Percentiles rank a stretch among this genome's conserved stretches.
phyloP scores from a whole-genome alignment of 2,329 filamentous ascomycete species.

The Xylaria sp. region DNA sequence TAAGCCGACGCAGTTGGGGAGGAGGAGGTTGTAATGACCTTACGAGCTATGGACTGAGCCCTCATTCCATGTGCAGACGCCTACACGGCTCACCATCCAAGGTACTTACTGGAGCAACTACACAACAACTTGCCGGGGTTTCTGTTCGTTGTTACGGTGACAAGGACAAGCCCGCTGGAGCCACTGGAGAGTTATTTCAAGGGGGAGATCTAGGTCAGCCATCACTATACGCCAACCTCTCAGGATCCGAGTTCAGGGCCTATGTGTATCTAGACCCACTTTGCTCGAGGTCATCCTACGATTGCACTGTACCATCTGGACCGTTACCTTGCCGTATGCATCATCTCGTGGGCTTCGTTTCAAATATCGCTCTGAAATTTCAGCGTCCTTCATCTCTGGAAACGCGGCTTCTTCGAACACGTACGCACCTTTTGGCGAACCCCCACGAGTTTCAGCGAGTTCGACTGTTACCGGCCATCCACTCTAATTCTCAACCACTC shows the following conservation, averaged over 20 bases:
- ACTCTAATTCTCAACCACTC: constrained; percentile 23
- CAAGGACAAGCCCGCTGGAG: constrained; percentile 26
- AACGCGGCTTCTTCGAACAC: constrained; percentile 20
- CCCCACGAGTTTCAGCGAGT: constrained; percentile 24
- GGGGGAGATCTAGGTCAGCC: constrained; percentile 26
- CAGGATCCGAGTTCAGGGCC: constrained; percentile 17
- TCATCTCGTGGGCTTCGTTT: constrained; percentile 25
- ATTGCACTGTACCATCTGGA: constrained; percentile 24
- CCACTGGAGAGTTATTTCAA: constrained; percentile 25
- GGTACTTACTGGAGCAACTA: constrained; percentile 24
- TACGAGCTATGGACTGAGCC: constrained; percentile 20
- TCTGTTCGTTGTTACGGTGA: constrained; percentile 25
- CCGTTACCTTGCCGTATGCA: constrained; percentile 20
- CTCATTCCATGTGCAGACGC: constrained; percentile 21
- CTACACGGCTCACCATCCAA: constrained; percentile 26
- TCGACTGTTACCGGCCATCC: constrained; percentile 30
- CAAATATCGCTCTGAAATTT: constrained; percentile 23
- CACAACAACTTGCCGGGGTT: constrained; percentile 24
- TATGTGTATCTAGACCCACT: constrained; percentile 28
- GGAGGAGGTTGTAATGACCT: constrained; percentile 17
- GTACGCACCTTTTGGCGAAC: constrained; percentile 22
- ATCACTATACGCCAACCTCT: constrained; percentile 24
- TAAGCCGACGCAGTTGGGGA: constrained; percentile 32
- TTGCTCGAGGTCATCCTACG: constrained; percentile 25
- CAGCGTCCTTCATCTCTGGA: constrained; percentile 29